phyloP scores from a whole-genome alignment of 306 rosid genomes.

The Prunus davidiana region DNA sequence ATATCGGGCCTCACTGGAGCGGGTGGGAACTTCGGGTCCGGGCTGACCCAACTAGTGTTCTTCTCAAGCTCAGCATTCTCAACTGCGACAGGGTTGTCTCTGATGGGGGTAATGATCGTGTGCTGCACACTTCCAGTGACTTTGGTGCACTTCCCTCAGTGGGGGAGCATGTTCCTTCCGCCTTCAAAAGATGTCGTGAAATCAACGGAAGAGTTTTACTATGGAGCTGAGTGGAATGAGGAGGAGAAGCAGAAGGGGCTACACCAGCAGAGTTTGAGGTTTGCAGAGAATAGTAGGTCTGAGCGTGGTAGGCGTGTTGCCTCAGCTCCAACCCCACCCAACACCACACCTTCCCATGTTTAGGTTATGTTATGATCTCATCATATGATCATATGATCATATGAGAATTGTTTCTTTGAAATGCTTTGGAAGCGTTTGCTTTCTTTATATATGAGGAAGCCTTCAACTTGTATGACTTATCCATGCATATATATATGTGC shows the following conservation, averaged over 20 bases:
- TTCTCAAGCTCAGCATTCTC: slow-evolving; percentile 54
- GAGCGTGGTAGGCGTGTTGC: slow-evolving; percentile 76
- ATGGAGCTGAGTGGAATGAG: slow-evolving; percentile 70
- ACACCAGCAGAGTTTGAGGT: slow-evolving; percentile 68
- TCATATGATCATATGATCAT: no score
- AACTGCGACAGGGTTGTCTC: slow-evolving; percentile 51
- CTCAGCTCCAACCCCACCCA: slow-evolving; percentile 69
- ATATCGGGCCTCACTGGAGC: slow-evolving; percentile 85
- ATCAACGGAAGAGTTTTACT: slow-evolving; percentile 58
- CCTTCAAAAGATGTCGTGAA: slow-evolving; percentile 51
- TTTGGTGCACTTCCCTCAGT: slow-evolving; percentile 80
- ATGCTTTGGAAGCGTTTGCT: not conserved
- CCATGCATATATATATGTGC: no score
- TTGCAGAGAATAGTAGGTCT: slow-evolving; percentile 79
- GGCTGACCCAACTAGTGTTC: slow-evolving; percentile 73
- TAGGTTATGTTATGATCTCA: slow-evolving; percentile 9
- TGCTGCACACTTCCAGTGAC: slow-evolving; percentile 69
- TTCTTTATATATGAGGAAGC: not conserved
- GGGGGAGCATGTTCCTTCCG: slow-evolving; percentile 87
- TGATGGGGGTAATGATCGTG: slow-evolving; percentile 81
- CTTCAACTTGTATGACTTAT: not conserved
- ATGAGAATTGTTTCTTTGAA: not conserved
- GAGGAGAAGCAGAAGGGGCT: slow-evolving; percentile 61
- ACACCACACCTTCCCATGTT: slow-evolving; percentile 58
- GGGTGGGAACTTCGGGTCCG: slow-evolving; percentile 85